Conservation (phyloP, 495 filamentous ascomycete species). For the Trichoderma asperelloides region DNA sequence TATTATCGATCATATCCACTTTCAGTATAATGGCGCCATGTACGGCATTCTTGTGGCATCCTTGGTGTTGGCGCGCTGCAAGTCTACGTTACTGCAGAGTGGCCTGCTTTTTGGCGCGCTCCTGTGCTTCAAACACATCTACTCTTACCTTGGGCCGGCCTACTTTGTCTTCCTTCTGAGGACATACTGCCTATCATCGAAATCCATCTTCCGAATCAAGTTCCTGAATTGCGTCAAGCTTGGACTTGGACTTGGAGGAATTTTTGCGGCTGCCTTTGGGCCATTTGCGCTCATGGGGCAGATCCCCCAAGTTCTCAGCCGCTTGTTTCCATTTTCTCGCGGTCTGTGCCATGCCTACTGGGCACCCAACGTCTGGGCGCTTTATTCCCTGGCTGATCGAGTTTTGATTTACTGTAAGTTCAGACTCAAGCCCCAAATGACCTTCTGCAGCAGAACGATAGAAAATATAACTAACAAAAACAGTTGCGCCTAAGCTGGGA, state of each 20-base stretch:
- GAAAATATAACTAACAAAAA: slow-evolving; percentile 18
- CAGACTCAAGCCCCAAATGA: background rate
- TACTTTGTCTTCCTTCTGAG: slow-evolving; percentile 89
- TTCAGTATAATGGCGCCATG: slow-evolving; percentile 97
- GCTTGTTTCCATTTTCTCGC: slow-evolving; percentile 88
- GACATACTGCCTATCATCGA: slow-evolving; percentile 76
- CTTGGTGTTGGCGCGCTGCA: slow-evolving; percentile 68
- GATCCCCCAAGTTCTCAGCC: slow-evolving; percentile 72
- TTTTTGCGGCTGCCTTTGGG: slow-evolving; percentile 82
- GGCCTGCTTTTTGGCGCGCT: slow-evolving; percentile 76
- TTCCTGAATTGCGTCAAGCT: slow-evolving; percentile 76
- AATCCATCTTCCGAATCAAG: slow-evolving; percentile 65
- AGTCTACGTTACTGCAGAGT: slow-evolving; percentile 65
- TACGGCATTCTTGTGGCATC: slow-evolving; percentile 85
- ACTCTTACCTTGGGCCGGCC: slow-evolving; percentile 90
- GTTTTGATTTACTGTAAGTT: slow-evolving; percentile 66
- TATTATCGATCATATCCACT: slow-evolving; percentile 98
- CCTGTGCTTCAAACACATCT: slow-evolving; percentile 95
- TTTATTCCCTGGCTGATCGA: slow-evolving; percentile 88
- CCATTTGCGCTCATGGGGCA: slow-evolving; percentile 82
- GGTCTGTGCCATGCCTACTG: slow-evolving; percentile 96
- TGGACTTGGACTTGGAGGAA: slow-evolving; percentile 55
- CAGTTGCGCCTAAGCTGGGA: slow-evolving; percentile 72
- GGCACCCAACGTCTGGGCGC: slow-evolving; percentile 95
- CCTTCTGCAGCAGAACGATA: background rate